Base-by-base conservation (phyloP, 768 basidiomycete species). In the Ramaria sp. region DNA sequence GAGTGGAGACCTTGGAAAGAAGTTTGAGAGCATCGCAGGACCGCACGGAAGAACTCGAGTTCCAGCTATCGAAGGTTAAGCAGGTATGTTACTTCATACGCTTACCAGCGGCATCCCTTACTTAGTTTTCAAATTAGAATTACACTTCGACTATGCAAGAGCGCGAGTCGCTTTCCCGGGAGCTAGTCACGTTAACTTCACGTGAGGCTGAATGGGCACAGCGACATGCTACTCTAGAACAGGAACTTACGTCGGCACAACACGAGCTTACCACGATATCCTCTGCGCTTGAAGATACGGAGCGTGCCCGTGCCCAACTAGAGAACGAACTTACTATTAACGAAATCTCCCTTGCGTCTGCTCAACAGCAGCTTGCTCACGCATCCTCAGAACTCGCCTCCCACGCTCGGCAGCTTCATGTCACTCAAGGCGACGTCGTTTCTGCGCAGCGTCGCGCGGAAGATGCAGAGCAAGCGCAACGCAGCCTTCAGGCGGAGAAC, bases 31-130 rank as follows among this genome's bases (percentile, higher is more conserved):
- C 33, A 5, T 5, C 84, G 24, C 88, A 89, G 63, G 81, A 91
- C 63, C 84, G 84, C 54, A 85, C 86, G 4, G 88, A 88, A 59
- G 88, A 90, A 64, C 76, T 92, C 9, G 89, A 91, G 63, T 86
- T 89, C 63, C 87, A 87, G 64, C 72, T 92, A 20, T 82, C 84
- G 12, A 88, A 86, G 65, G 71, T 86, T 39, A 87, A 83, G 64
- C 89, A 91, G 80, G 89, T 83, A 60, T 51, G 73, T 59, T 38
- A 60, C 12, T 46, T 24, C n/a, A n/a, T n/a, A n/a, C n/a, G n/a
- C 5, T 54, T 24, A 10, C 24, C 22, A 9, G 47, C 20, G 47
- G 7, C 24, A 15, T 6, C 17, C 22, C 24, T 48, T 5, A 24
- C 13, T 5, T 27, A 9, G 9, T 24, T 19, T 42, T 15, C 43